A percentile compares a stretch with the other conserved stretches of the same genome.
These are phyloP conservation scores for Lichtheimia corymbifera DNA, from an alignment of 371 early-diverging fungal genomes.

Conservation along the genomic window DNA sequence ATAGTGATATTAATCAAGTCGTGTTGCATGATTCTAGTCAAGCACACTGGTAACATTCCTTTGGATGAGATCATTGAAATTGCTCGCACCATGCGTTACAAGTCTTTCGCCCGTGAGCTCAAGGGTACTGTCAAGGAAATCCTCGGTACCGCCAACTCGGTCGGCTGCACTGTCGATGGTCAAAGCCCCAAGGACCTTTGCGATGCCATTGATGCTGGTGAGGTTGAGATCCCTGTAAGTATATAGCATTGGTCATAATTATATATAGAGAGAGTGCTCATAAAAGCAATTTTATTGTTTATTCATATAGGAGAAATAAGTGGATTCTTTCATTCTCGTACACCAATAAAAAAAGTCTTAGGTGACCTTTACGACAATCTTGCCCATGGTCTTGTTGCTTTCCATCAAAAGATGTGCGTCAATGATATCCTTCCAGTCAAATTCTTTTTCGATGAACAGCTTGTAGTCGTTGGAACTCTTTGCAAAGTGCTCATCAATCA, in stretches of 20 bases:
- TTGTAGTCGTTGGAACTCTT: slow-evolving; percentile 41
- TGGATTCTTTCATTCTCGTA: neutral
- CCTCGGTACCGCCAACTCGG: slow-evolving; percentile 94
- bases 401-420: slow-evolving; percentile 72
- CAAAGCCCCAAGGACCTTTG: slow-evolving; percentile 52
- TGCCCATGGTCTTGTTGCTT: slow-evolving; percentile 62
- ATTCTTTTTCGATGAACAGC: slow-evolving; percentile 61
- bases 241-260: neutral
- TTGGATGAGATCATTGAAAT: slow-evolving; percentile 94
- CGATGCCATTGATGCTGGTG: slow-evolving; percentile 65
- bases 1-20: slow-evolving; percentile 17
- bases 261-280: slow-evolving; percentile 9
- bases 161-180: slow-evolving; percentile 86
- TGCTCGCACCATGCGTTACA: slow-evolving; percentile 95
- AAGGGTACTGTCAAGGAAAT: slow-evolving; percentile 98
- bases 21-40: slow-evolving; percentile 47
- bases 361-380: slow-evolving; percentile 50
- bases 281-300: neutral
- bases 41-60: slow-evolving; percentile 93
- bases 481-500: slow-evolving; percentile 43
- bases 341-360: slow-evolving; percentile 2
- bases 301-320: slow-evolving; percentile 26
- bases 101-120: slow-evolving; percentile 88
- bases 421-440: slow-evolving; percentile 64
- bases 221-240: slow-evolving; percentile 74